phyloP scores from a whole-genome alignment of 345 rosid genomes.

The Gossypium sturtianum region DNA sequence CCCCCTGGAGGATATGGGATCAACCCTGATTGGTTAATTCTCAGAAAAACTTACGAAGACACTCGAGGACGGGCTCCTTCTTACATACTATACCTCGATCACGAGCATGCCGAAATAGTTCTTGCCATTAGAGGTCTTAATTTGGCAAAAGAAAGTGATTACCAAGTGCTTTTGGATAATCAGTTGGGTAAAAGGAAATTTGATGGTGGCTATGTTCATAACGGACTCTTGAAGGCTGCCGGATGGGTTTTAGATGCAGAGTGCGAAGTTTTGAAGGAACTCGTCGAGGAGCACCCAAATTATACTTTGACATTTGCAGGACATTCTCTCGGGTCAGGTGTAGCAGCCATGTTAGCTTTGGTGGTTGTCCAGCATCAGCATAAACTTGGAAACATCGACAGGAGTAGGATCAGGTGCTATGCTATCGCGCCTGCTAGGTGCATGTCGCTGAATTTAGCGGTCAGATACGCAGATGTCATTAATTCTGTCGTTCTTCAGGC shows the following conservation, averaged over 20 bases:
- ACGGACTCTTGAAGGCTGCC: constrained; percentile 86
- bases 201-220: constrained; percentile 94
- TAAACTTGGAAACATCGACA: constrained; percentile 63
- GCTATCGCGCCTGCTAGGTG: constrained; percentile 98
- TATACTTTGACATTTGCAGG: constrained; percentile 86
- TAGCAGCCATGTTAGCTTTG: constrained; percentile 76
- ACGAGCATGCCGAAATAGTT: constrained; percentile 61
- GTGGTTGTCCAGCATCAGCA: constrained; percentile 54
- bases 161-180: constrained; percentile 75
- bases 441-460: constrained; percentile 91
- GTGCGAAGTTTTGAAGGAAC: constrained; percentile 55
- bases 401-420: constrained; percentile 81
- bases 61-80: constrained; percentile 80
- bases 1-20: constrained; percentile 88
- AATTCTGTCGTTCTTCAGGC: constrained; percentile 96
- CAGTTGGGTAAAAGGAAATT: constrained; percentile 73
- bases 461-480: constrained; percentile 90
- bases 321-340: constrained; percentile 95
- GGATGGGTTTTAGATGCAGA: constrained; percentile 79
- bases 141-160: constrained; percentile 88
- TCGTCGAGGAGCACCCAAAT: constrained; percentile 59
- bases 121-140: constrained; percentile 81
- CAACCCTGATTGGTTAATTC: constrained; percentile 59
- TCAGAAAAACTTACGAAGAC: constrained; percentile 61
- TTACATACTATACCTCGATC: constrained; percentile 75